Evolutionary conservation across 1,139 yeast genomes (phyloP).

Genomic region (Waltiozyma sp.): DNA sequence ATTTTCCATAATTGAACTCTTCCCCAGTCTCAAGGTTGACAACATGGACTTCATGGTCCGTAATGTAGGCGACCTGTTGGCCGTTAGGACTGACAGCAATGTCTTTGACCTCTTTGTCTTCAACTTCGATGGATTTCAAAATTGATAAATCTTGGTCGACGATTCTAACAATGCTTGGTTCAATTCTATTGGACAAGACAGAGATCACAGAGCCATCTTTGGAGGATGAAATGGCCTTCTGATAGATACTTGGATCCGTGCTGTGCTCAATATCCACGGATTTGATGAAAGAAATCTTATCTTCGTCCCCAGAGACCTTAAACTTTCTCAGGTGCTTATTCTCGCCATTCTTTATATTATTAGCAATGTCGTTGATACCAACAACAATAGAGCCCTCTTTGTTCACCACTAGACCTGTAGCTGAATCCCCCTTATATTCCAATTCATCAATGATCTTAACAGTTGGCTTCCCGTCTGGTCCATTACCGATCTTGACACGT

Average conservation of each 20-base stretch:
- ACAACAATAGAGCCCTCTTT: conserved; percentile 42
- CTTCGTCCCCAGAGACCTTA: conserved; percentile 16
- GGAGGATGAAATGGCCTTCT: conserved; percentile 44
- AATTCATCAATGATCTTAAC: conserved; percentile 48
- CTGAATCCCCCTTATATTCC: conserved; percentile 55
- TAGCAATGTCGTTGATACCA: conserved; percentile 63
- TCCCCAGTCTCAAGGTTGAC: conserved; percentile 31
- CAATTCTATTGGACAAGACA: conserved; percentile 42
- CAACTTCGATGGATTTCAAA: conserved; percentile 30
- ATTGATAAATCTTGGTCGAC: conserved; percentile 48
- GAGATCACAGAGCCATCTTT: conserved; percentile 47
- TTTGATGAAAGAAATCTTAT: conserved; percentile 47
- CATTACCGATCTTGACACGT: conserved; percentile 26
- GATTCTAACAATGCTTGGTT: conserved; percentile 47
- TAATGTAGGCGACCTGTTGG: conserved; percentile 45
- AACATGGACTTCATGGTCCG: conserved; percentile 42
- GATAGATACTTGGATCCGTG: conserved; percentile 39
- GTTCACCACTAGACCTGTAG: conserved; percentile 55
- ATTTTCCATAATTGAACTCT: conserved; percentile 11
- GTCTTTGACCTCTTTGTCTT: conserved; percentile 42
- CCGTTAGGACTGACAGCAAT: conserved; percentile 38
- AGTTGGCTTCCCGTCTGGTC: background rate
- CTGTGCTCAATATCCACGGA: conserved; percentile 34
- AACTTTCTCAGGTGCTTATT: conserved; percentile 70
- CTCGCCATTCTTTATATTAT: conserved; percentile 41